Evolutionary conservation across 2,329 filamentous ascomycete species (phyloP).

Genomic region (Beauveria caledonica): DNA sequence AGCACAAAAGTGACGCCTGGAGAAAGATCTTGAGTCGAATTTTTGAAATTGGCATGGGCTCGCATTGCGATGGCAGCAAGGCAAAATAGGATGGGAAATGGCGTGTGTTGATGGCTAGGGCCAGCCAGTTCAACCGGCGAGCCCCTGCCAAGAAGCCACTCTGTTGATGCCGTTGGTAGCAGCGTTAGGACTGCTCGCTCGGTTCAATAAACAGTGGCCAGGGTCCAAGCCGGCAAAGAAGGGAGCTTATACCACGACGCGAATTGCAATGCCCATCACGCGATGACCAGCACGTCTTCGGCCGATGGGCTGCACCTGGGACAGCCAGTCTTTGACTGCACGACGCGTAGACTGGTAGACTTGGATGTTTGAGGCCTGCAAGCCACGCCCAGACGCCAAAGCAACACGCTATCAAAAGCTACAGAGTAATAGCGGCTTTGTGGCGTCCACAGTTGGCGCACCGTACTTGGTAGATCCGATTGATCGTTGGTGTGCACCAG

Average conservation of each 20-base stretch:
- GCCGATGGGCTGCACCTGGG: not conserved
- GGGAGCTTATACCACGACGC: not conserved
- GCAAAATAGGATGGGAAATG: not conserved
- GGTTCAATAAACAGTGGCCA: not conserved
- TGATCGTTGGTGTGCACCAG: not conserved
- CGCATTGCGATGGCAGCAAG: not conserved
- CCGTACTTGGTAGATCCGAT: conserved; percentile 7
- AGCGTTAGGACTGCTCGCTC: not conserved
- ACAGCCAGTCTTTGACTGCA: not conserved
- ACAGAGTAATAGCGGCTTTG: not conserved
- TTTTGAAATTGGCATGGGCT: not conserved
- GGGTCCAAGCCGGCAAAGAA: not conserved
- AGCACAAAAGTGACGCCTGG: not conserved
- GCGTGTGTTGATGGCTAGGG: not conserved
- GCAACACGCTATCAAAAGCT: not conserved
- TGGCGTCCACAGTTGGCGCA: not conserved
- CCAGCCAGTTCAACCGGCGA: not conserved
- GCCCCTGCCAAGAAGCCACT: not conserved
- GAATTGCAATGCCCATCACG: conserved; percentile 2
- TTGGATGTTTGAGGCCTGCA: not conserved
- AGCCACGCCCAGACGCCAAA: not conserved
- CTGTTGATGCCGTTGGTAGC: not conserved
- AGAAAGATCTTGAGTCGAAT: not conserved
- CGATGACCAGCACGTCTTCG: not conserved
- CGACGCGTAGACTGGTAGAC: not conserved